A percentile compares a stretch with the other conserved stretches of the same genome.
Conservation (phyloP, 768 basidiomycete species). For the Hirschioporus abietinus region DNA sequence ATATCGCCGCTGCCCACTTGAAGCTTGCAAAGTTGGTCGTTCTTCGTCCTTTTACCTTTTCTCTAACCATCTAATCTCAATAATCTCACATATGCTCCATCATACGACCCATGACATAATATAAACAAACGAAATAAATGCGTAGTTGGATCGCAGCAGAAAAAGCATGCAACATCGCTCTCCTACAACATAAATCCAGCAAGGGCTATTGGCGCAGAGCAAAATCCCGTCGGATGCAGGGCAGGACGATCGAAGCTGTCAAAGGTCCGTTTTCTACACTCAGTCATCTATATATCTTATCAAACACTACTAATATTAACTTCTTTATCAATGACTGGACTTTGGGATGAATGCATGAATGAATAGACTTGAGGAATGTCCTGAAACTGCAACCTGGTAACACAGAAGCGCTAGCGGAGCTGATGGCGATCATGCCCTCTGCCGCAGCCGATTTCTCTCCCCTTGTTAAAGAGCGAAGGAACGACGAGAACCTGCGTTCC, state of each 20-base stretch:
- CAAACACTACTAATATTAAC: background rate
- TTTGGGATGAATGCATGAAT: background rate
- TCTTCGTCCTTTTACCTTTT: constrained; percentile 2
- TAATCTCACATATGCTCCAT: background rate
- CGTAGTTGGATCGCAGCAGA: constrained; percentile 69
- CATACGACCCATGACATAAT: background rate
- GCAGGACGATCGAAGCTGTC: constrained; percentile 50
- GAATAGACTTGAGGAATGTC: constrained; percentile 53
- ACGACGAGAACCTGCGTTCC: background rate
- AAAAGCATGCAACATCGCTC: constrained; percentile 58
- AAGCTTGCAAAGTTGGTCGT: constrained; percentile 60
- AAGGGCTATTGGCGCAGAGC: constrained; percentile 71
- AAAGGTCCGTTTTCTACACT: constrained; percentile 35
- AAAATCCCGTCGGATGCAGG: constrained; percentile 58
- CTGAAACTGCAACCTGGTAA: constrained; percentile 62
- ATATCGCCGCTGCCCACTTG: constrained; percentile 68
- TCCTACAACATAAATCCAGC: constrained; percentile 58
- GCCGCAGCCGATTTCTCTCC: constrained; percentile 4
- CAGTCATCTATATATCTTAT: background rate
- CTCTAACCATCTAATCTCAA: constrained; percentile 7
- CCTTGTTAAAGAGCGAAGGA: constrained; percentile 1
- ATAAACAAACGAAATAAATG: background rate
- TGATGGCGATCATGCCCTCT: constrained; percentile 34
- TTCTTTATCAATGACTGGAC: background rate
- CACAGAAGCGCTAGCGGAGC: constrained; percentile 53